phyloP scores from a whole-genome alignment of 2,329 filamentous ascomycete species.

The Triangularia verruculosa region DNA sequence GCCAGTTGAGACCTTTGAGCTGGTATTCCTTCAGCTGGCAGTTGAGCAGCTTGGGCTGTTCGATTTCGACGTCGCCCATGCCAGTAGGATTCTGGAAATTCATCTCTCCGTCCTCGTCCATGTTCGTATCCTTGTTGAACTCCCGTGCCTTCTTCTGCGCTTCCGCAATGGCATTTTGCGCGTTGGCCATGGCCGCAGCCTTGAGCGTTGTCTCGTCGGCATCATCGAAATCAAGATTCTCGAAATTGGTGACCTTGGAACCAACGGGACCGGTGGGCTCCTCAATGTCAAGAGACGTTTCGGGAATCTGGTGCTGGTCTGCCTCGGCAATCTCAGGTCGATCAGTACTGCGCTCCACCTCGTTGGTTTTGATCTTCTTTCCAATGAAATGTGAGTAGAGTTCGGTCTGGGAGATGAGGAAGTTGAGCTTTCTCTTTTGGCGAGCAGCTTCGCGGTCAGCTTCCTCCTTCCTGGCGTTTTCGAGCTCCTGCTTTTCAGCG shows the following conservation, averaged over 20 bases:
- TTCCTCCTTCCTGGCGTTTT: constrained; percentile 94
- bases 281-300: constrained; percentile 47
- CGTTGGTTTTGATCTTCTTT: constrained; percentile 97
- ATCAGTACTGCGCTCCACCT: constrained; percentile 86
- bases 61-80: constrained; percentile 88
- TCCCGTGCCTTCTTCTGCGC: constrained; percentile 89
- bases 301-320: constrained; percentile 41
- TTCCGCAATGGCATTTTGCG: constrained; percentile 91
- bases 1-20: constrained; percentile 97
- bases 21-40: constrained; percentile 98
- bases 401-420: constrained; percentile 97
- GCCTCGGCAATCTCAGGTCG: constrained; percentile 65
- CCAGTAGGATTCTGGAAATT: constrained; percentile 99
- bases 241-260: constrained; percentile 84
- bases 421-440: constrained; percentile 98
- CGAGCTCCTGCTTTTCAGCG: constrained; percentile 91
- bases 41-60: constrained; percentile 89
- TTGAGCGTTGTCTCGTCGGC: constrained; percentile 82
- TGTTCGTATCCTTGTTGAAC: constrained; percentile 73
- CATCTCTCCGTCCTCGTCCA: constrained; percentile 93
- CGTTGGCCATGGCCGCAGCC: constrained; percentile 88
- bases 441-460: constrained; percentile 95
- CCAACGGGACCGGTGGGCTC: constrained; percentile 54
- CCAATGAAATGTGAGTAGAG: constrained; percentile 99
- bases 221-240: constrained; percentile 92